A percentile compares a stretch with the other conserved stretches of the same genome.
Conservation (phyloP, 2,329 filamentous ascomycete genomes). For the Penicillium digitatum region DNA sequence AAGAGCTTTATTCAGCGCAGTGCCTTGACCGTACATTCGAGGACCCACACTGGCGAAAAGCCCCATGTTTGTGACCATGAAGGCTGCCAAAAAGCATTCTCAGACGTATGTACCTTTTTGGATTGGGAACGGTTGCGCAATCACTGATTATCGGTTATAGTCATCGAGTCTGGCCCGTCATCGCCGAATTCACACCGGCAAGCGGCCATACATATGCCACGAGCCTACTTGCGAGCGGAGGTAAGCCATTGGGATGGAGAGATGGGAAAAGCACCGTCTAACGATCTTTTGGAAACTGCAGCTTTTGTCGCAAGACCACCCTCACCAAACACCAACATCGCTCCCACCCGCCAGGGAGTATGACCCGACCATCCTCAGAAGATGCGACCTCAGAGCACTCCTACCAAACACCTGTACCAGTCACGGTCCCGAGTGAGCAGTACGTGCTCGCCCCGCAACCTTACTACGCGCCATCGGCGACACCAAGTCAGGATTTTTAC, state of each 20-base stretch:
- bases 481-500: constrained; percentile 38
- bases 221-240: constrained; percentile 40
- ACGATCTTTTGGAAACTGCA: constrained; percentile 14
- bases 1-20: constrained; percentile 50
- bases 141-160: constrained; percentile 20
- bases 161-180: constrained; percentile 42
- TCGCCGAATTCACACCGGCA: constrained; percentile 41
- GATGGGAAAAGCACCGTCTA: not conserved
- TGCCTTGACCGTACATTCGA: constrained; percentile 46
- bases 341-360: constrained; percentile 34
- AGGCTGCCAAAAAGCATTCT: constrained; percentile 44
- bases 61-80: constrained; percentile 43
- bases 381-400: constrained; percentile 37
- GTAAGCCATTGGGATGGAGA: constrained; percentile 19
- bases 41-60: constrained; percentile 46
- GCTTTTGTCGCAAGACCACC: constrained; percentile 42
- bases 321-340: constrained; percentile 42
- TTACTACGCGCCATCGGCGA: constrained; percentile 33
- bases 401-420: constrained; percentile 28
- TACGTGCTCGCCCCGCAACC: constrained; percentile 37
- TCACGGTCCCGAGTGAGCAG: constrained; percentile 33
- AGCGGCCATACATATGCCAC: constrained; percentile 40
- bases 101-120: constrained; percentile 34
- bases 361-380: constrained; percentile 36
- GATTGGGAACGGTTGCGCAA: not conserved